Base-by-base conservation (phyloP, 2,329 filamentous ascomycete species). In the Gliomastix tumulicola region DNA sequence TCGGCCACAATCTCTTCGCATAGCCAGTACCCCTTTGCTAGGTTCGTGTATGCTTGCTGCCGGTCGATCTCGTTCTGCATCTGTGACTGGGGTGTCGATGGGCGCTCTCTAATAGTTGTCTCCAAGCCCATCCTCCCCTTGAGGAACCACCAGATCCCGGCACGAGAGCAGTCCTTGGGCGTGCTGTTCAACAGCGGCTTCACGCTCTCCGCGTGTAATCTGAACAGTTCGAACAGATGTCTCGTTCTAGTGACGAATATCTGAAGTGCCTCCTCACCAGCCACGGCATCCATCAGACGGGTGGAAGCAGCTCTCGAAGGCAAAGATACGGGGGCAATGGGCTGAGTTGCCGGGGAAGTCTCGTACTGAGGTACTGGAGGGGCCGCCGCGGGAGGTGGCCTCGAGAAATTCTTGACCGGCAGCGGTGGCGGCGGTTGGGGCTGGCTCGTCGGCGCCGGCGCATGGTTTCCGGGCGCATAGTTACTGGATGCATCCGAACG, bases 1-100 rank as follows among this genome's bases (percentile, higher is more conserved):
- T 76, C 70, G 3, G 71, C 68, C 7, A 78, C 58, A 2, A 69
- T 60, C 35, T 73, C 62, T 35, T 76, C 69, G 18, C 63, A 70
- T n/a, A 95, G 76, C 88, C 89, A 96, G 56, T 86, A 83, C 1
- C 81, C 73, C 56, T 95, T 96, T 18, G 86, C 82, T 35, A 96
- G 66, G 56, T 95, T 87, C 2, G 90, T 74, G 49, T 94, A 88
- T 2, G 87, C 82, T 59, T 95, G 89, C 40, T 84, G 80, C 45
- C 73, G 67, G 42, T 75, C 57, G 44, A 73, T 64, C 44, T 76
- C 66, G 44, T 67, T 71, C 48, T 71, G 63, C 52, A 70, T 65
- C 45, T 76, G 65, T 8, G 60, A 65, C 42, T 78, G 71, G 5
- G 72, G 66, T 7, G 57, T 50, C 25, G 35, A 54, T 21, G 80